Evolutionary conservation across 768 basidiomycete species (phyloP).

Genomic region (Amanita polypyramis): DNA sequence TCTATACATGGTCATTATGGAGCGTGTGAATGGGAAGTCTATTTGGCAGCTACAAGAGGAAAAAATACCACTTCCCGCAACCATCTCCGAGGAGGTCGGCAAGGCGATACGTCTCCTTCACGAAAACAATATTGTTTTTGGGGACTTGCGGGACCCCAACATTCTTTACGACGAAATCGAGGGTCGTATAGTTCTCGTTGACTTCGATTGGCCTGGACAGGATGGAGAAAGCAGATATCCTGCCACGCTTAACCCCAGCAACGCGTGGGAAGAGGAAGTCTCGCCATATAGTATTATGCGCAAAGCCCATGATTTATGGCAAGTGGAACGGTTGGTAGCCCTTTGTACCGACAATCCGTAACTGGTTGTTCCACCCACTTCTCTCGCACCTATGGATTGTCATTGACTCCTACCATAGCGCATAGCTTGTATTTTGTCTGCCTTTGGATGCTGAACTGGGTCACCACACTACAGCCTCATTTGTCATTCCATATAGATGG

Average conservation of each 20-base stretch:
- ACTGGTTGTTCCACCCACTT: not conserved
- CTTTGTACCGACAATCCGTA: conserved; percentile 1
- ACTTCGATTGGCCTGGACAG: conserved; percentile 21
- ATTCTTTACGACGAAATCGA: conserved; percentile 12
- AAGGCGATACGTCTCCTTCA: conserved; percentile 12
- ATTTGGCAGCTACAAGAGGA: conserved; percentile 12
- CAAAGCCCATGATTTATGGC: conserved; percentile 15
- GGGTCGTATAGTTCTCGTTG: conserved; percentile 13
- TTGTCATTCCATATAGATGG: too few species aligned
- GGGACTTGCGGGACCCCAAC: conserved; percentile 19
- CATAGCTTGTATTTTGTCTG: too few species aligned
- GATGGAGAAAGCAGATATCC: conserved; percentile 15
- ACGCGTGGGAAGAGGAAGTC: conserved; percentile 11
- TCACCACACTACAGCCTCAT: too few species aligned
- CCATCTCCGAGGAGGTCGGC: conserved; percentile 9
- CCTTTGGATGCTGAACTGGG: too few species aligned
- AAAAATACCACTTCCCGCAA: conserved; percentile 16
- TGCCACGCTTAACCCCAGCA: conserved; percentile 11
- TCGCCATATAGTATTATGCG: conserved; percentile 12
- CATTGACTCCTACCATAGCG: not conserved
- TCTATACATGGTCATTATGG: conserved; percentile 15
- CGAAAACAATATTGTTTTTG: conserved; percentile 16
- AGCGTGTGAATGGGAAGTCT: conserved; percentile 9
- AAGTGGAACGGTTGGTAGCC: conserved; percentile 10
- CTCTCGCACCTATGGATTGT: not conserved